Percentiles rank a stretch among this genome's conserved stretches.
These are phyloP conservation scores for Prunus yedoensis DNA, from an alignment of 331 rosid genomes.

Conservation along the genomic window DNA sequence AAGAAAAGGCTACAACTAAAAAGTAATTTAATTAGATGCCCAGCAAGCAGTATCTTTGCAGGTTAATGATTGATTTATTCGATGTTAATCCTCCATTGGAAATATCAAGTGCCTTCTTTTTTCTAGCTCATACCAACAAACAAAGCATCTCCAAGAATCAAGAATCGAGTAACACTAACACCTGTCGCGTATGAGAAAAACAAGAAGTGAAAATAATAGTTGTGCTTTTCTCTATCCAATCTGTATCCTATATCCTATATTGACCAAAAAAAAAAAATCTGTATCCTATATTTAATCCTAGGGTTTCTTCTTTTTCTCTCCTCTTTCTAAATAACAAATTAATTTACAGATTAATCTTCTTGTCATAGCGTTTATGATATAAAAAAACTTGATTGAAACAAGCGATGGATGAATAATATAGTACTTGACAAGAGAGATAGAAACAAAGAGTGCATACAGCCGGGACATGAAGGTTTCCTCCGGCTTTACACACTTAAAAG, in stretches of 20 bases:
- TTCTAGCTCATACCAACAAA: neutral
- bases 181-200: neutral
- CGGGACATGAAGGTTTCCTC: no score
- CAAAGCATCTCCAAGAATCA: slow-evolving; percentile 1
- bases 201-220: neutral
- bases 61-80: neutral
- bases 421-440: rapidly evolving
- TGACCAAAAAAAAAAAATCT: no score
- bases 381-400: no score
- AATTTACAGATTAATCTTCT: neutral
- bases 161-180: neutral
- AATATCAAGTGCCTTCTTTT: neutral
- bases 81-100: neutral
- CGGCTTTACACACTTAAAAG: neutral
- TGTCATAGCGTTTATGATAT: neutral
- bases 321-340: neutral
- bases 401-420: rapidly evolving
- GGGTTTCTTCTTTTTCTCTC: no score
- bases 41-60: no score
- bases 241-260: no score
- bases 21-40: no score
- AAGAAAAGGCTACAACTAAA: no score
- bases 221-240: neutral
- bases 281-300: no score
- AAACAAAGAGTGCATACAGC: no score